phyloP scores from a whole-genome alignment of 1,284 basidiomycete genomes.

The Papiliotrema flavescens region DNA sequence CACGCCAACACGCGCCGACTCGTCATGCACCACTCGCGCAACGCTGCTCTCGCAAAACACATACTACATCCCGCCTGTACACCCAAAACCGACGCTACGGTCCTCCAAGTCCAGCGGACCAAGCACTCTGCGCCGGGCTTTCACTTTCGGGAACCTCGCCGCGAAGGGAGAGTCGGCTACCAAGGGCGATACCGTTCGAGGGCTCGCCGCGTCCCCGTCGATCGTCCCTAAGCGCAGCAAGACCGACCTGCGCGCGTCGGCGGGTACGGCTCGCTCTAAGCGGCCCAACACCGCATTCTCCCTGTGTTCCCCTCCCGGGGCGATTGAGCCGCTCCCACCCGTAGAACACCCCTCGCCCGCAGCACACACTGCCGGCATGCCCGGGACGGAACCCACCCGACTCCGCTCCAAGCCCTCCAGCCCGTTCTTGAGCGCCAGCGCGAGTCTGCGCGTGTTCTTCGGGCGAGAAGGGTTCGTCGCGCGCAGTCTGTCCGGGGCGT shows the following conservation, averaged over 20 bases:
- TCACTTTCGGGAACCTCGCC: slow-evolving; percentile 9
- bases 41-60: slow-evolving; percentile 14
- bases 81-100: slow-evolving; percentile 5
- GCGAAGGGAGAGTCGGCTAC: background rate
- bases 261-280: background rate
- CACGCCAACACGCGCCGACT: background rate
- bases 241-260: background rate
- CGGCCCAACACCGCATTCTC: slow-evolving; percentile 14
- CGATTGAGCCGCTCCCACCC: slow-evolving; percentile 23
- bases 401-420: slow-evolving; percentile 12
- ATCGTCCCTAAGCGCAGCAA: background rate
- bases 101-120: slow-evolving; percentile 7
- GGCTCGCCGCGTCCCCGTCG: background rate
- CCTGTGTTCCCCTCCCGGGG: slow-evolving; percentile 24
- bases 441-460: slow-evolving; percentile 16
- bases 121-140: slow-evolving; percentile 10
- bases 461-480: slow-evolving; percentile 12
- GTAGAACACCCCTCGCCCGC: background rate
- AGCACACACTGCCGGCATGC: background rate
- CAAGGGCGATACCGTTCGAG: too few species aligned
- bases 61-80: slow-evolving; percentile 15
- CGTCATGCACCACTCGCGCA: background rate
- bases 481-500: slow-evolving; percentile 15
- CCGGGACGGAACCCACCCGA: background rate
- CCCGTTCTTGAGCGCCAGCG: slow-evolving; percentile 11